phyloP scores from a whole-genome alignment of 768 basidiomycete genomes.

The Mycena galopus region DNA sequence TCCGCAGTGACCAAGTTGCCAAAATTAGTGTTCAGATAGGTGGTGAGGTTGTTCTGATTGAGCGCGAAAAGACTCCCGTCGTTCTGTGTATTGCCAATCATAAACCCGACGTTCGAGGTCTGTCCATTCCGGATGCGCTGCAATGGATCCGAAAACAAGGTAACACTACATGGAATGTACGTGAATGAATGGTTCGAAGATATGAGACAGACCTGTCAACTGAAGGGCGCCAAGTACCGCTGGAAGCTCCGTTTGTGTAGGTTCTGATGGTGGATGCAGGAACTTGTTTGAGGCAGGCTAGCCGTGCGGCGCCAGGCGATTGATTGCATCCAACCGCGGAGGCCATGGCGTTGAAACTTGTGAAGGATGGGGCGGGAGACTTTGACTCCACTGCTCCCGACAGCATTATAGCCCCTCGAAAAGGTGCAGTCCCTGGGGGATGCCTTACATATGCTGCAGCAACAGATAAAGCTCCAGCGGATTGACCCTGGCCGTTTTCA shows the following conservation, averaged over 20 bases:
- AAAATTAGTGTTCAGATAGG: constrained; percentile 17
- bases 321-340: constrained; percentile 37
- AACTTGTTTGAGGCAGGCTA: constrained; percentile 41
- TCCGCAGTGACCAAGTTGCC: constrained; percentile 11
- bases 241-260: constrained; percentile 32
- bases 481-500: constrained; percentile 19
- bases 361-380: constrained; percentile 7
- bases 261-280: constrained; percentile 35
- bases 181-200: background rate
- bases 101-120: constrained; percentile 35
- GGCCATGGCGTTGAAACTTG: constrained; percentile 30
- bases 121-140: constrained; percentile 30
- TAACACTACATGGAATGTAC: constrained; percentile 4
- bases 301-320: constrained; percentile 34
- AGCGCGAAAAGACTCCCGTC: constrained; percentile 37
- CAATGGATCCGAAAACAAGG: constrained; percentile 33
- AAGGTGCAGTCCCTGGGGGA: constrained; percentile 13
- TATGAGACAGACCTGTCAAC: constrained; percentile 6
- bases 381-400: constrained; percentile 5
- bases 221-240: constrained; percentile 9
- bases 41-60: constrained; percentile 27
- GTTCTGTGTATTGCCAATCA: constrained; percentile 36
- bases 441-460: constrained; percentile 4
- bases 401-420: constrained; percentile 25
- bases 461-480: constrained; percentile 17